Base-by-base conservation (phyloP, 257 asterid genomes). In the Solanum pimpinellifolium region DNA sequence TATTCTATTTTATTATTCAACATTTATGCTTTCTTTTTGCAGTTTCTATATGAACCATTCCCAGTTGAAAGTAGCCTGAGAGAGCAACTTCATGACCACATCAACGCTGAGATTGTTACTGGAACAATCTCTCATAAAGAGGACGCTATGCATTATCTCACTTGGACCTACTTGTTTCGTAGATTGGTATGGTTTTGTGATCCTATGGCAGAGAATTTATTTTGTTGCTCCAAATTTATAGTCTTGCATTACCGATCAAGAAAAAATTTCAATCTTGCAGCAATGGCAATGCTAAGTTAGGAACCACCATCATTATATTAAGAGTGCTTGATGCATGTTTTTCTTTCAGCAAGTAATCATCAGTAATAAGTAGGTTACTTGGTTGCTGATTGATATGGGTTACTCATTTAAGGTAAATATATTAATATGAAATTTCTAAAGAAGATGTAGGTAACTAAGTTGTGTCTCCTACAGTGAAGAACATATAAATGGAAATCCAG, bases 51-150 rank as follows among this genome's bases (percentile, higher is more conserved):
- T 37, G 99, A 97, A 90, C 98, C 99, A 87, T 97, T 97, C 92
- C 99, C 99, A 62, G 99, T 97, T 88, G 99, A 97, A 93, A 97
- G 99, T 94, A 95, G 99, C 92, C 92, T 97, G 89, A 94, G 95
- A 90, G 99, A 97, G 88, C 98, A 97, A 75, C 87, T 97, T 92
- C 98, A 97, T 85, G 98, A 95, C 93, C 98, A 97, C 92, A 87
- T 97, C 90, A 97, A 97, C 88, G 99, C 99, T 31, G 99, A 97
- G 95, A 96, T 97, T 87, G 98, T 95, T 90, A 94, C 98, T 87
- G 97, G 98, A 92, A 95, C 99, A 88, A 95, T 97, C 89, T 89
- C 93, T 87, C 96, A 94, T 88, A 97, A 94, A 92, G 98, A 95
- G 92, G 99, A 95, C 87, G 99, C 98, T 49, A 85, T 97, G 90